A percentile compares a stretch with the other conserved stretches of the same genome.
Conservation (phyloP, 2,329 filamentous ascomycete species). For the Colletotrichum liriopes region DNA sequence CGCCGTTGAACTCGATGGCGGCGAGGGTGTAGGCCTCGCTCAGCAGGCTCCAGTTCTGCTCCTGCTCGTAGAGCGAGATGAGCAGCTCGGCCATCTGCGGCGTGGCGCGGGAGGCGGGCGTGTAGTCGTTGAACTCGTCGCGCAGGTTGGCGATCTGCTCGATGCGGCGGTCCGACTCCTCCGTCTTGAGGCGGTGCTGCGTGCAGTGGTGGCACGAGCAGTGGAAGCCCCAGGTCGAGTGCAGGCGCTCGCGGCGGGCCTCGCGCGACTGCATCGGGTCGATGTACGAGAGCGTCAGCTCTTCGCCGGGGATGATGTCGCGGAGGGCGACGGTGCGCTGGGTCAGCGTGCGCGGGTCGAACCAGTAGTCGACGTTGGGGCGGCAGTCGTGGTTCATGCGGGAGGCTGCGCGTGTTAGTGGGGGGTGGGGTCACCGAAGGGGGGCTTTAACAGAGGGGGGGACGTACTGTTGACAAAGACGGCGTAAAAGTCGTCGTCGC, state of each 20-base stretch:
- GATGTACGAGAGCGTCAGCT: conserved; percentile 62
- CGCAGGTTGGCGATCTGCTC: conserved; percentile 52
- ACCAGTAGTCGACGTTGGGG: conserved; percentile 61
- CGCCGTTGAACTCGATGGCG: conserved; percentile 57
- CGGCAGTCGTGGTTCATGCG: conserved; percentile 63
- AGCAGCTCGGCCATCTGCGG: conserved; percentile 58
- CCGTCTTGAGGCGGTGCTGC: conserved; percentile 46
- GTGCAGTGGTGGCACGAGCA: conserved; percentile 59
- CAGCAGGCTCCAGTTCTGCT: conserved; percentile 54
- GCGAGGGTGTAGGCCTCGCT: conserved; percentile 56
- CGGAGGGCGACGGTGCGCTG: conserved; percentile 58
- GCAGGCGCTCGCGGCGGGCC: conserved; percentile 51
- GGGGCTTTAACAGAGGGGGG: no score
- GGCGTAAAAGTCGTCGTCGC: conserved; percentile 52
- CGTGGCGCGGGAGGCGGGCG: conserved; percentile 48
- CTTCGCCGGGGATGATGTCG: conserved; percentile 58
- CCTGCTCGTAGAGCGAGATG: conserved; percentile 58
- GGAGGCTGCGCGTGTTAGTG: conserved; percentile 49
- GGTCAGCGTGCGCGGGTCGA: conserved; percentile 55
- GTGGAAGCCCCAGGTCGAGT: conserved; percentile 56
- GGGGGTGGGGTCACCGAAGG: not conserved
- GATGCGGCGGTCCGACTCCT: conserved; percentile 57
- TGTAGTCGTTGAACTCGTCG: conserved; percentile 52
- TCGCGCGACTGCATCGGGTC: conserved; percentile 52
- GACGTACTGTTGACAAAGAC: conserved; percentile 57